Evolutionary conservation across 768 basidiomycete species (phyloP), one percentile per base, ranked within the genome.

Genomic region (Hygrocybe coccinea): DNA sequence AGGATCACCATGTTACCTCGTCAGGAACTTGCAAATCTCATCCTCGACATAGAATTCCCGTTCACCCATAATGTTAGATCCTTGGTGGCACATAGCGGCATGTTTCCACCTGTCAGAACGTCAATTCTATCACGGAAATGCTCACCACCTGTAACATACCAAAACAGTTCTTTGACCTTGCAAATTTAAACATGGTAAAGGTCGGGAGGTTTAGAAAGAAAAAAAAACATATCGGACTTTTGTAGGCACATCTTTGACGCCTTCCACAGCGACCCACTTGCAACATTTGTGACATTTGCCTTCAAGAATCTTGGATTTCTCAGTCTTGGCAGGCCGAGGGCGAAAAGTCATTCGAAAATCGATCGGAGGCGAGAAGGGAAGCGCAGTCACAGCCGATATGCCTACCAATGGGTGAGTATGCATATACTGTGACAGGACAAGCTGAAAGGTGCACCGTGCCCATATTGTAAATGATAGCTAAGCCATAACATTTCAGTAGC

Each of bases 381-480:
- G 77, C 0, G 82, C 83, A 0, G 85, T 83, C 2, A 76, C 67
- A 7, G 88, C 81, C 0, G 86, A 89, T 36, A 91, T 83, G 6
- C 89, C 89, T 89, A 53, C 50, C 57, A 19, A 19, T 19, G 24
- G 12, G 12, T 22, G 47, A 50, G 41, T 17, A 39, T 55, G 59
- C 21, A 59, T 37, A 44, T 52, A 21, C 24, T 43, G 35, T 45
- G 12, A 50, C 7, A 36, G 38, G 8, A 36, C 36, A 39, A 12
- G 15, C 14, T 29, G 54, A 5, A 34, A 7, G 29, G 62, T 73
- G 5, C 72, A 87, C 88, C 88, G 63, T 91, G 88, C 2, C 78
- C 75, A 57, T 89, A 89, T 63, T 90, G 89, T 83, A 91, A 81
- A 63, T 91, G 89, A 62, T 91, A 91, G 66, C 88, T 91, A 46